phyloP scores from a whole-genome alignment of 2,329 filamentous ascomycete genomes.

The Scedosporium minutisporum region DNA sequence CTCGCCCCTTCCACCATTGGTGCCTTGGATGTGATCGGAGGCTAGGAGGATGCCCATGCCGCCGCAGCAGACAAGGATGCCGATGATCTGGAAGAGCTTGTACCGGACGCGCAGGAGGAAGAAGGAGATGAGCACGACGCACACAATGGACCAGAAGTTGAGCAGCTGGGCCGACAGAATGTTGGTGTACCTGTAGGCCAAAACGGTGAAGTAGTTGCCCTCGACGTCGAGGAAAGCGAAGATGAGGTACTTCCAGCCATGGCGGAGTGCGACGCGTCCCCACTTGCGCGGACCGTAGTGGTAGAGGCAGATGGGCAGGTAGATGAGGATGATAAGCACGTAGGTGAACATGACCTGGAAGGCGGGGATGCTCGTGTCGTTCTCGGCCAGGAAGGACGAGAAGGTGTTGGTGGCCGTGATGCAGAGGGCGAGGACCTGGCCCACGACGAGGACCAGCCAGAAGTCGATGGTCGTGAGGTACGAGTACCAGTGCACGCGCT shows the following conservation, averaged over 20 bases:
- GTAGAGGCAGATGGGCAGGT: constrained; percentile 70
- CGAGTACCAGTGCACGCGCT: constrained; percentile 50
- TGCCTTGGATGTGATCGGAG: constrained; percentile 74
- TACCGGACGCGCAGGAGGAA: constrained; percentile 79
- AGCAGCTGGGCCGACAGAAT: constrained; percentile 88
- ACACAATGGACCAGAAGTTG: constrained; percentile 97
- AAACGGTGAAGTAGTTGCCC: constrained; percentile 95
- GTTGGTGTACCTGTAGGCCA: constrained; percentile 88
- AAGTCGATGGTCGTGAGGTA: constrained; percentile 82
- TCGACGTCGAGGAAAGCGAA: constrained; percentile 89
- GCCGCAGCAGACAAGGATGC: constrained; percentile 83
- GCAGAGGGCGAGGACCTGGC: constrained; percentile 78
- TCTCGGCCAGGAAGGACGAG: constrained; percentile 57
- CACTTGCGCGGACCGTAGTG: constrained; percentile 68
- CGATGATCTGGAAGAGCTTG: constrained; percentile 71
- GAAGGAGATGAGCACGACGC: constrained; percentile 81
- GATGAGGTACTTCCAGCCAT: constrained; percentile 92
- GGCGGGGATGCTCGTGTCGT: constrained; percentile 73
- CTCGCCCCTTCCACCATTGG: constrained; percentile 56
- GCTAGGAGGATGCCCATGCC: constrained; percentile 81
- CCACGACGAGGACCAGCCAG: constrained; percentile 71
- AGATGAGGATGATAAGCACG: constrained; percentile 70
- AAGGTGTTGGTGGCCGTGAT: constrained; percentile 93
- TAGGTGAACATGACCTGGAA: constrained; percentile 98
- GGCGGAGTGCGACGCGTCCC: constrained; percentile 48